Evolutionary conservation across 192 early-diverging fungal genomes (phyloP), one percentile per base, ranked within the genome.

Genomic region (Glomus cerebriforme): DNA sequence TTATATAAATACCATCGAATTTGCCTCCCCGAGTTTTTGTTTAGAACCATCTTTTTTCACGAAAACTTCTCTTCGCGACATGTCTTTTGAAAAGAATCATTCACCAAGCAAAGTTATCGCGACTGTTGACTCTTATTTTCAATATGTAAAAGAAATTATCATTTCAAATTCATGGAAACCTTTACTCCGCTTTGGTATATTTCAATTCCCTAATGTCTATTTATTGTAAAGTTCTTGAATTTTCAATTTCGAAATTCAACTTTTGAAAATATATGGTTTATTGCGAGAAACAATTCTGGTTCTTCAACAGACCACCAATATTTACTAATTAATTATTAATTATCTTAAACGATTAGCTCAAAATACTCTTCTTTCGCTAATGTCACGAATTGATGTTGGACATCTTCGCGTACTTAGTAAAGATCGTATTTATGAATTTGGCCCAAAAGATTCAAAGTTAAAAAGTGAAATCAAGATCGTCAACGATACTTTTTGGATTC

Each of bases 401-500:
- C 81, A 85, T 59, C 54, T 88, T 73, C 80, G 82, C 4, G 81
- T 88, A 27, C 82, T 82, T 24, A 81, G 82, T 19, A 67, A 74
- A 79, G 84, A 82, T 10, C 43, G 70, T 31, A 35, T 62, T 19
- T 80, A 79, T 19, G 77, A 79, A 17, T 91, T 91, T 75, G 90
- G 90, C 65, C 75, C 75, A 24, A 24, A 74, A 8, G 83, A 67
- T n/a, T 73, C 80, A 47, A 59, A 74, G 31, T 79, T 84, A 31
- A 69, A 74, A 24, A 87, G 85, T 3, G 78, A 71, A 32, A 70
- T 93, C 39, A 83, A 79, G 29, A 87, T 93, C 24, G 77, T 85
- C 4, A 84, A 85, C 75, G 86, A 88, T 72, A 76, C 79, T 39
- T 92, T 93, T 73, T 93, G 92, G 92, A 47, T 86, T 59, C 86